Conservation (phyloP, 306 rosid genomes). For the Cucurbita pepo region DNA sequence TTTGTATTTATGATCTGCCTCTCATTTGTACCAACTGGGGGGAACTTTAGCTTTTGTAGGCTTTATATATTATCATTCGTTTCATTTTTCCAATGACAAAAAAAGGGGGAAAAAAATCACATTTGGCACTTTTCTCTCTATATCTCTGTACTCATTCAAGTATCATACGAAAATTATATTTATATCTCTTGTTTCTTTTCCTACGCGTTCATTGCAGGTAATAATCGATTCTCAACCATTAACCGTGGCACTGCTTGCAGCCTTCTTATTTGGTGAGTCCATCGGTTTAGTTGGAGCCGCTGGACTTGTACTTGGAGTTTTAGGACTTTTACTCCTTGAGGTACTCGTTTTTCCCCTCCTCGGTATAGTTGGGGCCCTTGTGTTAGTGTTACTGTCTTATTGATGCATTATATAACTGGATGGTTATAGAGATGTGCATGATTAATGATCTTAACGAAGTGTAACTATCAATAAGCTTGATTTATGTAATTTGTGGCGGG, state of each 20-base stretch:
- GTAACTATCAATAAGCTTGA: not conserved
- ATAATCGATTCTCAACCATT: slow-evolving; percentile 94
- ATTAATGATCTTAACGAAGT: not conserved
- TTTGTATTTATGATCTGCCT: not conserved
- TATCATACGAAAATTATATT: not conserved
- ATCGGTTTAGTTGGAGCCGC: slow-evolving; percentile 70
- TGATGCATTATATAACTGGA: not conserved
- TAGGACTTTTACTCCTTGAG: slow-evolving; percentile 85
- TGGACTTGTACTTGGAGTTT: slow-evolving; percentile 78
- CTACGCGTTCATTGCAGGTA: slow-evolving; percentile 31
- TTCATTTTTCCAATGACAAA: not conserved
- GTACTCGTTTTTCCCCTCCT: slow-evolving; percentile 13
- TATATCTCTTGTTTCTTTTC: not conserved
- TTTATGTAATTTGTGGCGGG: not conserved
- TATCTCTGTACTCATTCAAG: not conserved
- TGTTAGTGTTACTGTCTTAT: not conserved
- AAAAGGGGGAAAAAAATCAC: too few relatives aligned
- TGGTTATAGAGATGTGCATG: not conserved
- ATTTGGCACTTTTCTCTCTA: not conserved
- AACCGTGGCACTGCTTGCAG: slow-evolving; percentile 86
- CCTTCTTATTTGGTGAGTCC: slow-evolving; percentile 82
- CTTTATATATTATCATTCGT: not conserved
- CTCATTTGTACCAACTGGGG: not conserved
- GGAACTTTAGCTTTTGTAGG: not conserved
- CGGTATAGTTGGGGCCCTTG: not conserved